A percentile compares a stretch with the other conserved stretches of the same genome.
These are phyloP conservation scores for Teratosphaeriaceae sp. DNA, from an alignment of 2,329 filamentous ascomycete genomes.

Conservation along the genomic window DNA sequence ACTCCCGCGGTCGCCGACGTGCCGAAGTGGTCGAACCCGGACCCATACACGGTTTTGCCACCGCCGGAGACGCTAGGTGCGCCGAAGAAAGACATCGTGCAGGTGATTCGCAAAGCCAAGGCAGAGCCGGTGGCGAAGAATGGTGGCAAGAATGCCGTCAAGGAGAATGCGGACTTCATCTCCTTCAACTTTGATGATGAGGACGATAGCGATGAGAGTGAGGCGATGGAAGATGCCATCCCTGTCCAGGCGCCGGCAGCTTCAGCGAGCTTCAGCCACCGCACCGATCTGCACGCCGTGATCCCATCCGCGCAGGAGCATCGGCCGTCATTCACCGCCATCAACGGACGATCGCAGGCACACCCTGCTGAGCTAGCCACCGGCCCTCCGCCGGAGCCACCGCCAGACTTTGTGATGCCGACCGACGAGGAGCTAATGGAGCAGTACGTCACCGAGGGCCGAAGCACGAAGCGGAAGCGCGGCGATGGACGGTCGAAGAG, in stretches of 20 bases:
- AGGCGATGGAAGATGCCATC: slow-evolving; percentile 1
- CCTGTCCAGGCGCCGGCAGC: background rate
- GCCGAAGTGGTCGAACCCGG: slow-evolving; percentile 92
- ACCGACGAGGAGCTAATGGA: slow-evolving; percentile 17
- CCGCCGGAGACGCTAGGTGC: slow-evolving; percentile 65
- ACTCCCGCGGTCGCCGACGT: slow-evolving; percentile 23
- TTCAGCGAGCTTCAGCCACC: slow-evolving; percentile 27
- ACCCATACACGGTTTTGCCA: slow-evolving; percentile 83
- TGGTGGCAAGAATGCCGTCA: slow-evolving; percentile 31
- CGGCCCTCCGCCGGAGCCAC: slow-evolving; percentile 11
- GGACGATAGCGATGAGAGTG: slow-evolving; percentile 32
- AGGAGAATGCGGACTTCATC: slow-evolving; percentile 71
- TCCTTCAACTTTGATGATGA: slow-evolving; percentile 45
- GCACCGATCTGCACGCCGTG: slow-evolving; percentile 23
- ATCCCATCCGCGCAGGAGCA: slow-evolving; percentile 1
- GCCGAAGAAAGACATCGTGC: slow-evolving; percentile 82
- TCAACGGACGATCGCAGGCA: background rate
- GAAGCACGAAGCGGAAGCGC: slow-evolving; percentile 62
- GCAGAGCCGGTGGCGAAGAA: slow-evolving; percentile 48
- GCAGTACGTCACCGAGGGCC: slow-evolving; percentile 4
- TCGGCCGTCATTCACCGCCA: background rate
- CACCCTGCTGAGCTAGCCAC: background rate
- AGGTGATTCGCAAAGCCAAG: slow-evolving; percentile 85
- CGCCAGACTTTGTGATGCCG: slow-evolving; percentile 18
- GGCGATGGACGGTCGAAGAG: slow-evolving; percentile 31